A percentile compares a stretch with the other conserved stretches of the same genome.
Conservation (phyloP, 2,329 filamentous ascomycete genomes). For the Scedosporium dehoogii region DNA sequence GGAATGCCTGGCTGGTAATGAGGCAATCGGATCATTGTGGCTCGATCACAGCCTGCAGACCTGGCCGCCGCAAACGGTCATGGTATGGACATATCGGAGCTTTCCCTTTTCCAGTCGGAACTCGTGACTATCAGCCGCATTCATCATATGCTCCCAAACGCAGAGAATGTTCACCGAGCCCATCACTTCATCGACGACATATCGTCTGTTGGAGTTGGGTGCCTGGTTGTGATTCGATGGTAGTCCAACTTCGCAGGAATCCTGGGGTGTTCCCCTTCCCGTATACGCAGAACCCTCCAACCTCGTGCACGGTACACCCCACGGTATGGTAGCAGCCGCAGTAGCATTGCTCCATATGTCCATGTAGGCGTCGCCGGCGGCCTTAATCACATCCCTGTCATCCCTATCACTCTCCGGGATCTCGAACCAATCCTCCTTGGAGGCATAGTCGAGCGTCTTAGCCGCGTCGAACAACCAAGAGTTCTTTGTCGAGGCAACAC, state of each 20-base stretch:
- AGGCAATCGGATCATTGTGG: no score
- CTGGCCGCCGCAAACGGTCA: constrained; percentile 9
- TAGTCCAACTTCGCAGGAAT: constrained; percentile 17
- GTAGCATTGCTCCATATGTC: constrained; percentile 24
- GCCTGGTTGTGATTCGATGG: constrained; percentile 13
- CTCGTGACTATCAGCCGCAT: constrained; percentile 12
- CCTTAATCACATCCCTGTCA: constrained; percentile 22
- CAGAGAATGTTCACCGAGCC: constrained; percentile 14
- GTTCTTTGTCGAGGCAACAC: constrained; percentile 23
- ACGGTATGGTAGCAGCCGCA: constrained; percentile 25
- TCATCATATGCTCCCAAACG: constrained; percentile 5
- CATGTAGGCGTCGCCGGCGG: constrained; percentile 25
- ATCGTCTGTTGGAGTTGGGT: constrained; percentile 13
- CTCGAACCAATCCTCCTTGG: constrained; percentile 21
- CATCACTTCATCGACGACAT: constrained; percentile 16
- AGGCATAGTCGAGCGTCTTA: constrained; percentile 22
- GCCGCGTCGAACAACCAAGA: constrained; percentile 28
- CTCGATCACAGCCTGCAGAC: background rate
- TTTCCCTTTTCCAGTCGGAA: constrained; percentile 11
- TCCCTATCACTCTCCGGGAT: constrained; percentile 22
- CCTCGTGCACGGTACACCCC: constrained; percentile 25
- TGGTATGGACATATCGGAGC: constrained; percentile 11
- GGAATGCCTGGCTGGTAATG: no score
- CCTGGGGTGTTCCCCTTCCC: constrained; percentile 15
- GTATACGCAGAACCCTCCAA: constrained; percentile 27